Percentiles rank a stretch among this genome's conserved stretches.
phyloP scores from a whole-genome alignment of 805 yeast genomes.

The Millerago galiae region DNA sequence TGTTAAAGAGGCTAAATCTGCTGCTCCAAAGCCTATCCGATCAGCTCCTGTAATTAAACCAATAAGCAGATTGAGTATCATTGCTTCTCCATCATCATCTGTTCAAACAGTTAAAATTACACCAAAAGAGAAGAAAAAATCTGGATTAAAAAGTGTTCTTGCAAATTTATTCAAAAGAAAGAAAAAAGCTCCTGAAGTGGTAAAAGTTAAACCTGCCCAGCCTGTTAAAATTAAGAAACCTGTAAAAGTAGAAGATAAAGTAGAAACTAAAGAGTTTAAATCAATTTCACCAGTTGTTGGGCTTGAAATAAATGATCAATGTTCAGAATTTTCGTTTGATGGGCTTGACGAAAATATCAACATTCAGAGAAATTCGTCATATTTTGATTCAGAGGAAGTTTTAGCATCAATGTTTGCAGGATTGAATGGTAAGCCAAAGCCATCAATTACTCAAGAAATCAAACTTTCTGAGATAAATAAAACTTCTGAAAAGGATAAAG shows the following conservation, averaged over 20 bases:
- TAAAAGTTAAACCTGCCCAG: neutral
- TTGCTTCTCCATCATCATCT: neutral
- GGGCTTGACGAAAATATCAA: conserved; percentile 22
- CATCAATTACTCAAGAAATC: neutral
- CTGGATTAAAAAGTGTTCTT: conserved; percentile 18
- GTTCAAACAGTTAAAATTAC: neutral
- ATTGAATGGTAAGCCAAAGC: neutral
- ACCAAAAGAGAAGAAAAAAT: conserved; percentile 15
- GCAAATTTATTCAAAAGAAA: conserved; percentile 9
- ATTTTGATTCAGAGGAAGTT: conserved; percentile 10
- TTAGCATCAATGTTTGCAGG: conserved; percentile 11
- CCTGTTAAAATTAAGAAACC: neutral
- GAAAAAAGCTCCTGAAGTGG: neutral
- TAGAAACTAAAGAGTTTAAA: neutral
- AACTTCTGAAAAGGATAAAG: neutral
- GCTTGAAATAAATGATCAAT: neutral
- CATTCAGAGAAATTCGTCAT: conserved; percentile 3
- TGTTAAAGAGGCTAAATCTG: neutral
- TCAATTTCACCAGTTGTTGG: neutral
- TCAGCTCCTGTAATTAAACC: neutral
- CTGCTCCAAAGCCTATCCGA: neutral
- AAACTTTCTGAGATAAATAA: neutral
- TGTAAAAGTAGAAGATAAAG: neutral
- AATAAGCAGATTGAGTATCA: neutral
- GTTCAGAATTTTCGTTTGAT: conserved; percentile 19